These are phyloP conservation scores for Pistacia atlantica DNA, from an alignment of 345 rosid species.

Conservation along the genomic window DNA sequence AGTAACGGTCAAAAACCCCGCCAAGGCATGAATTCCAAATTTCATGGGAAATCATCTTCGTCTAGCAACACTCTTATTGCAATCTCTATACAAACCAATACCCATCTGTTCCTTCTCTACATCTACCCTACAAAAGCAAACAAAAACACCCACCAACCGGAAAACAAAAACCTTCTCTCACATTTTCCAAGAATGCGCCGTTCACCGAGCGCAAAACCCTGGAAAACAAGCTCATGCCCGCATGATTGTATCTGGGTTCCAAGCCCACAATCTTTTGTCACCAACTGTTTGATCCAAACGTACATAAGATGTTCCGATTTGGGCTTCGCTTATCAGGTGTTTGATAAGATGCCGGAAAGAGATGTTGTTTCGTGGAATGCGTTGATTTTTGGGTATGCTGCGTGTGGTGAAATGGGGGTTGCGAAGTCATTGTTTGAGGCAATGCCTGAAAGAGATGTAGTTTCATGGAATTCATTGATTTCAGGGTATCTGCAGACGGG, in stretches of 20 bases:
- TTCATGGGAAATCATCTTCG: constrained; percentile 38
- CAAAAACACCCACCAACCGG: constrained; percentile 7
- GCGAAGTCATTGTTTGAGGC: constrained; percentile 48
- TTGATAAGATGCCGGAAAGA: constrained; percentile 59
- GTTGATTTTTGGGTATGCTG: constrained; percentile 60
- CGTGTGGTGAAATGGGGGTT: constrained; percentile 47
- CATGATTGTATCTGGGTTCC: constrained; percentile 72
- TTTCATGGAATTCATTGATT: constrained; percentile 88
- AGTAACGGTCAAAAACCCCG: constrained; percentile 20
- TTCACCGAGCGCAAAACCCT: constrained; percentile 35
- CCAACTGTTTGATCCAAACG: constrained; percentile 72
- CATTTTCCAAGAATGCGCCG: constrained; percentile 71
- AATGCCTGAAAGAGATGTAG: constrained; percentile 73
- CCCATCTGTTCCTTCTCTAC: constrained; percentile 35
- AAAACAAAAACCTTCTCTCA: constrained; percentile 59
- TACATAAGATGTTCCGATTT: constrained; percentile 52
- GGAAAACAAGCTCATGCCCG: constrained; percentile 86
- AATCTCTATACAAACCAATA: constrained; percentile 9
- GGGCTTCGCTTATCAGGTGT: constrained; percentile 52
- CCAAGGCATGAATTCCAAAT: constrained; percentile 39
- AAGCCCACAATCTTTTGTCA: constrained; percentile 65
- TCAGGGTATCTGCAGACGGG: constrained; percentile 71
- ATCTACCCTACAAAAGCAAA: constrained; percentile 24
- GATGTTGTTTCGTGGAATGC: constrained; percentile 84
- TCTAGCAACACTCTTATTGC: constrained; percentile 12